These are phyloP conservation scores for Fusarium metavorans DNA, from an alignment of 2,329 filamentous ascomycete genomes.

Conservation along the genomic window DNA sequence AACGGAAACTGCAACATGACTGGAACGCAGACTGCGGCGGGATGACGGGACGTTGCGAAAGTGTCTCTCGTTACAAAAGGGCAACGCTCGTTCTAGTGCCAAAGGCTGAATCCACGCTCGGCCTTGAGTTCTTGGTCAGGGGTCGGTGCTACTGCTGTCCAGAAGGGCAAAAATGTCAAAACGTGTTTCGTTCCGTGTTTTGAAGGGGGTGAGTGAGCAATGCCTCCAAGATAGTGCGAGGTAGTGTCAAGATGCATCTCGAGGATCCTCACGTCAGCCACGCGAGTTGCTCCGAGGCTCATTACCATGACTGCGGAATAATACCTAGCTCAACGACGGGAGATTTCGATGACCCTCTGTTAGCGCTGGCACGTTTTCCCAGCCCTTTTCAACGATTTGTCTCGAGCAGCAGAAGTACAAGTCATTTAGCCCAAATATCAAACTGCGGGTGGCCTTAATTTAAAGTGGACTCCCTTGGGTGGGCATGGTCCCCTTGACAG, in stretches of 20 bases:
- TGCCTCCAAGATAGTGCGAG: neutral
- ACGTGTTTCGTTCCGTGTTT: neutral
- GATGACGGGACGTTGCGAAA: conserved; percentile 41
- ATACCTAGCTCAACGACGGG: neutral
- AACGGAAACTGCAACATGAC: conserved; percentile 32
- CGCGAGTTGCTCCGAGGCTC: neutral
- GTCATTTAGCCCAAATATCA: conserved; percentile 2
- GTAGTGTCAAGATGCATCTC: neutral
- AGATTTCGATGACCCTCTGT: conserved; percentile 22
- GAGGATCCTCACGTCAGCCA: neutral
- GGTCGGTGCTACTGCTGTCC: conserved; percentile 2
- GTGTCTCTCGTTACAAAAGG: conserved; percentile 25
- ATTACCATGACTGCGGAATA: neutral
- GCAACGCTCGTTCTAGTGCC: conserved; percentile 31
- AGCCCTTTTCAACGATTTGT: neutral
- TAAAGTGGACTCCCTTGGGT: conserved; percentile 28
- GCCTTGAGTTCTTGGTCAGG: conserved; percentile 1
- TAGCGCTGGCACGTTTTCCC: conserved; percentile 22
- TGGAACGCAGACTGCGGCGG: conserved; percentile 32
- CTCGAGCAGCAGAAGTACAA: neutral
- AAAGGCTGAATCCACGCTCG: conserved; percentile 26
- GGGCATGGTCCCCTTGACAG: conserved; percentile 31
- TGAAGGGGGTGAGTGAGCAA: neutral
- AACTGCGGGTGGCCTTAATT: conserved; percentile 35
- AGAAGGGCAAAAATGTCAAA: conserved; percentile 12